Base-by-base conservation (phyloP, 2,329 filamentous ascomycete species). In the Fusarium armeniacum region DNA sequence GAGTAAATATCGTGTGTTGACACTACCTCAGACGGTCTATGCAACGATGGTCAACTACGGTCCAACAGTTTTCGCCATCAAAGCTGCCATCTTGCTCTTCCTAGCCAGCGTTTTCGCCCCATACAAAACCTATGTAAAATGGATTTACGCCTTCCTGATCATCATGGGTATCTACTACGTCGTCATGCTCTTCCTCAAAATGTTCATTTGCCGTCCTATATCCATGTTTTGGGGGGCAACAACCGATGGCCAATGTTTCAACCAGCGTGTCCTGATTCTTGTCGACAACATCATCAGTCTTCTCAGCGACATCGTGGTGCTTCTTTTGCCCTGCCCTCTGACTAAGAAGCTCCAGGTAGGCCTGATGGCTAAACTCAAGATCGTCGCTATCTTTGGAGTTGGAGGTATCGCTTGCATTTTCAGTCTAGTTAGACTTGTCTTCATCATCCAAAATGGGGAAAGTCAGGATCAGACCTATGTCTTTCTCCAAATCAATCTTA, bases 41-140 rank as follows among this genome's bases (percentile, higher is more conserved):
- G 65, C 65, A 3, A 69, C 65, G 1, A 66, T 69, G 65, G 65
- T 69, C 3, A 69, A 66, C 20, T 69, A 69, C 3, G 65, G 65
- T 0, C 65, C 65, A 20, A 69, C 65, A 5, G 65, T 69, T 10
- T 61, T 69, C 2, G 65, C 65, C 13, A 69, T 69, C 22, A 69
- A 69, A 20, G 60, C 65, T 0, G 65, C 65, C 2, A 69, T 69
- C n/a, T 60, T 69, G 0, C 54, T 69, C 5, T 69, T 69, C 38
- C 50, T 69, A 2, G 60, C 65, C 6, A 53, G 30, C 1, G 56
- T 69, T 5, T 69, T 69, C 13, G 33, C 65, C 1, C 65, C 65
- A 0, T 69, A 69, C 13, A 69, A 69, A 10, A 56, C 55, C 5
- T 69, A 69, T n/a, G 65, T 66, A 2, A 69, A 61, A 30, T 69